phyloP scores from a whole-genome alignment of 2,329 filamentous ascomycete species.

The Fusarium foetens region DNA sequence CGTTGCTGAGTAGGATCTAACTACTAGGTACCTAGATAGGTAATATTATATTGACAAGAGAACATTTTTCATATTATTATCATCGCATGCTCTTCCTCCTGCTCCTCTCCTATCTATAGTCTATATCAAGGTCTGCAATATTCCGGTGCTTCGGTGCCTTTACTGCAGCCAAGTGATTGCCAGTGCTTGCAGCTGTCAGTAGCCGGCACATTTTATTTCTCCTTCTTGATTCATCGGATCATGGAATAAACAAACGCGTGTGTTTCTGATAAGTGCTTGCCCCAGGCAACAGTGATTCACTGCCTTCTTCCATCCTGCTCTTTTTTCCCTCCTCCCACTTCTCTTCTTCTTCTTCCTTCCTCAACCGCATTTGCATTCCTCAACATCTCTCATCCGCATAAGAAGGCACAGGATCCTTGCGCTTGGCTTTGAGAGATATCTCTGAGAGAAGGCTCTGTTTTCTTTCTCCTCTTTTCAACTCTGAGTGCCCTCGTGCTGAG shows the following conservation, averaged over 20 bases:
- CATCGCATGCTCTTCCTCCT: neutral
- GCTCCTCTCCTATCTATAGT: neutral
- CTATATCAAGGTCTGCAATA: neutral
- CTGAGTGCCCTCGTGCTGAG: neutral
- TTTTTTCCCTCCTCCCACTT: neutral
- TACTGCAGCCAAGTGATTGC: neutral
- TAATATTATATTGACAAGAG: neutral
- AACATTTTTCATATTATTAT: neutral
- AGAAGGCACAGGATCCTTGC: neutral
- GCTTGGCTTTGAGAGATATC: neutral
- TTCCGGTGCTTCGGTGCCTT: neutral
- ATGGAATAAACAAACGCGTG: neutral
- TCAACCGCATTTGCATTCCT: slow-evolving; percentile 16
- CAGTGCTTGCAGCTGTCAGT: slow-evolving; percentile 24
- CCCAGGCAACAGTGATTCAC: slow-evolving; percentile 8
- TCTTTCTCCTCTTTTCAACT: neutral
- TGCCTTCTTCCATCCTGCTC: neutral
- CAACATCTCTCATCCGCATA: neutral
- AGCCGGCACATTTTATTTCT: neutral
- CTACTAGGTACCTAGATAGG: neutral
- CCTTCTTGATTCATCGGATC: neutral
- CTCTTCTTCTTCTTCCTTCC: neutral
- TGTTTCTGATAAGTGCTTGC: neutral
- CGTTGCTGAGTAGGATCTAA: neutral
- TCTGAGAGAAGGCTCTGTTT: neutral